phyloP scores from a whole-genome alignment of 2,329 filamentous ascomycete genomes.

The Scedosporium dehoogii region DNA sequence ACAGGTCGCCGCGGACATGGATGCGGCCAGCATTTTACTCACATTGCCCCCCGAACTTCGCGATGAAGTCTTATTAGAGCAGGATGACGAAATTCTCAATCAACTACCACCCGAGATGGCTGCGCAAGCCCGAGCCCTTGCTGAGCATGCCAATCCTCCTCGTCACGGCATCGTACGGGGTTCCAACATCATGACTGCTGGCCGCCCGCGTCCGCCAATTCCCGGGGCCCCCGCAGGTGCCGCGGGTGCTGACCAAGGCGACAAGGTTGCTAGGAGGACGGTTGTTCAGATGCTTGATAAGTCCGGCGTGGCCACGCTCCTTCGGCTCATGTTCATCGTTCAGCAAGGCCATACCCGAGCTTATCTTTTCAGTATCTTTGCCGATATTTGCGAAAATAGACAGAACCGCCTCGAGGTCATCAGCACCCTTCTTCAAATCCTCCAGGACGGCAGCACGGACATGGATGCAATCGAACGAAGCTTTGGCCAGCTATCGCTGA shows the following conservation, averaged over 20 bases:
- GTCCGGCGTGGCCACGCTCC: conserved; percentile 84
- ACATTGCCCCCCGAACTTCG: conserved; percentile 79
- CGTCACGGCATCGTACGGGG: conserved; percentile 12
- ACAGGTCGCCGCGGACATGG: conserved; percentile 60
- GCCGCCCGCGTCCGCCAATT: neutral
- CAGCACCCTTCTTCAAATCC: conserved; percentile 80
- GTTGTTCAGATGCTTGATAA: conserved; percentile 97
- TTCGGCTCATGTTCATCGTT: conserved; percentile 97
- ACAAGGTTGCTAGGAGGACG: conserved; percentile 63
- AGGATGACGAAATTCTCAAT: conserved; percentile 78
- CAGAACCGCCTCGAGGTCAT: conserved; percentile 92
- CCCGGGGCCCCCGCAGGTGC: neutral
- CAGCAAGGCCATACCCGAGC: conserved; percentile 79
- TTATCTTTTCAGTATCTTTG: conserved; percentile 77
- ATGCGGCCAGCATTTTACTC: conserved; percentile 82
- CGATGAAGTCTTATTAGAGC: conserved; percentile 80
- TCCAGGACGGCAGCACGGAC: conserved; percentile 92
- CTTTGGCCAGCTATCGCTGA: conserved; percentile 84
- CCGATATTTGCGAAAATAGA: conserved; percentile 91
- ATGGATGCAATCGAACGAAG: conserved; percentile 90
- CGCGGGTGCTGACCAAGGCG: conserved; percentile 27
- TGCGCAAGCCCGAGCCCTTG: conserved; percentile 69
- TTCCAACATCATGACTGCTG: conserved; percentile 19
- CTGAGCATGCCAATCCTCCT: conserved; percentile 26
- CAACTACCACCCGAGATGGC: conserved; percentile 78